Evolutionary conservation across 768 basidiomycete genomes (phyloP).

Genomic region (Macrolepiota albuminosa): DNA sequence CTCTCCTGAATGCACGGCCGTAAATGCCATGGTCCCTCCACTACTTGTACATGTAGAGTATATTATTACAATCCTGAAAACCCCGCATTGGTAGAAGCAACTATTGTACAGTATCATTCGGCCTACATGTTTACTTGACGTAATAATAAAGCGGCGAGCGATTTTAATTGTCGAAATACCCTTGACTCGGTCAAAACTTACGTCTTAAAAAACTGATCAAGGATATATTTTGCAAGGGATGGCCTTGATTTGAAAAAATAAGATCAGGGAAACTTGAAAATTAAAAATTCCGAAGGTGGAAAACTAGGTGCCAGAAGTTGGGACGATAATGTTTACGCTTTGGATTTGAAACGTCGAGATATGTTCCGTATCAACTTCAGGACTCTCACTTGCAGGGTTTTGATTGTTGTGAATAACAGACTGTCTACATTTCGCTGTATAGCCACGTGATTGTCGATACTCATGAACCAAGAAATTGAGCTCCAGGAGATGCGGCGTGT

Average conservation of each 20-base stretch:
- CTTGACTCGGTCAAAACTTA: no score
- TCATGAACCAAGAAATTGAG: background rate
- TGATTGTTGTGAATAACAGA: no score
- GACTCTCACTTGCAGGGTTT: no score
- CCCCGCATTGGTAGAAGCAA: background rate
- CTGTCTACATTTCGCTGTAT: no score
- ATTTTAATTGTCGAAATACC: background rate
- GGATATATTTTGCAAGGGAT: no score
- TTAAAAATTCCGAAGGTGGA: no score
- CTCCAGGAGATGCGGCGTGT: background rate
- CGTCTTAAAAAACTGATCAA: no score
- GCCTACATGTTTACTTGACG: background rate
- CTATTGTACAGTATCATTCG: background rate
- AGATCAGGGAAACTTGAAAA: no score
- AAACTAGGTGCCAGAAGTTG: no score
- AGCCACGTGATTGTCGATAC: background rate
- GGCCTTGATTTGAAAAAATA: no score
- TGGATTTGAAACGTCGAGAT: background rate
- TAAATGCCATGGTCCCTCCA: background rate
- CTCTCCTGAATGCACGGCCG: background rate
- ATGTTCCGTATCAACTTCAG: background rate
- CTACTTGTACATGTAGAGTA: background rate
- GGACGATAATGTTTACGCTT: no score
- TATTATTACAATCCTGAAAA: background rate
- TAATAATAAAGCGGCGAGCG: background rate